These are phyloP conservation scores for Nitzschia palea DNA, from an alignment of 108 stramenopile genomes.

Conservation along the genomic window DNA sequence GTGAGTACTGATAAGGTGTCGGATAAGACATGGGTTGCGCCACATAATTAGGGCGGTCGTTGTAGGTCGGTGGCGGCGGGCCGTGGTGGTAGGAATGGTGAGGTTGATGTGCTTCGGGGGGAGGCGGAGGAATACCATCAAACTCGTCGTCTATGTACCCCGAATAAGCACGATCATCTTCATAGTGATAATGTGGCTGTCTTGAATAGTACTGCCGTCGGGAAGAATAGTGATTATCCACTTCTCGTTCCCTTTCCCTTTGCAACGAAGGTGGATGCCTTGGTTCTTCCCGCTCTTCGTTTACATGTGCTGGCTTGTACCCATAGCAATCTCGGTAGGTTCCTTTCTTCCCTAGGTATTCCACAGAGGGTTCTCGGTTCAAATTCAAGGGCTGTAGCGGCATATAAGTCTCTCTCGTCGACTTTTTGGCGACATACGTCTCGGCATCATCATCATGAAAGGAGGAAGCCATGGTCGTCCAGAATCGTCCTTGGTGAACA, in stretches of 20 bases:
- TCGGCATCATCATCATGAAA: neutral
- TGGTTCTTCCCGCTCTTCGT: neutral
- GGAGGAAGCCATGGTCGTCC: neutral
- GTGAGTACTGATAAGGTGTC: neutral
- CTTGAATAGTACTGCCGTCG: neutral
- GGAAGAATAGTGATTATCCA: neutral
- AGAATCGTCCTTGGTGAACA: neutral
- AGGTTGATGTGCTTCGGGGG: neutral
- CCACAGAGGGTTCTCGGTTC: neutral
- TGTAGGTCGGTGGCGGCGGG: neutral
- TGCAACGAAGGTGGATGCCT: neutral
- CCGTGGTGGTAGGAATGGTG: neutral
- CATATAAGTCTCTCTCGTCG: neutral
- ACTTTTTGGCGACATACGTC: neutral
- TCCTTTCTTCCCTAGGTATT: neutral
- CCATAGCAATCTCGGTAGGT: neutral
- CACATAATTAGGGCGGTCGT: neutral
- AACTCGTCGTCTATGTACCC: constrained; percentile 10
- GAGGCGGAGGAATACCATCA: constrained; percentile 3
- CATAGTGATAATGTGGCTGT: neutral
- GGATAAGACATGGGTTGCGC: neutral
- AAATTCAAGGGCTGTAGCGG: neutral
- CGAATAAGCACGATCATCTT: neutral
- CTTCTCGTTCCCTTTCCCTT: no score
- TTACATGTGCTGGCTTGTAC: neutral